Base-by-base conservation (phyloP, 805 yeast species). In the Cyberlindnera suaveolens region DNA sequence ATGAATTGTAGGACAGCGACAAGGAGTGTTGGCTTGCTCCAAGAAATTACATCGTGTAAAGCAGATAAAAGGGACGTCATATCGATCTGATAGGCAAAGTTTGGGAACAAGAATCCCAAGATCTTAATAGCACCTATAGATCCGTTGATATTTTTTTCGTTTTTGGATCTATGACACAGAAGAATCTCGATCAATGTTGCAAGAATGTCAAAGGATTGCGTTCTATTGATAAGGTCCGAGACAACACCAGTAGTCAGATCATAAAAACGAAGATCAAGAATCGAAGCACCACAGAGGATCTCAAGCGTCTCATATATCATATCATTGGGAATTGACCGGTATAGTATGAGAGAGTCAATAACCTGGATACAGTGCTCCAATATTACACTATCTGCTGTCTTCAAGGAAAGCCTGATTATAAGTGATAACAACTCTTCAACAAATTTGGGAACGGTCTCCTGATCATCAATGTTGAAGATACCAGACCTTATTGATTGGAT, bases 401-500 rank as follows among this genome's bases (percentile, higher is more conserved):
- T 60, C 6, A 64, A 51, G 4, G 75, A 66, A 15, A 77, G 58
- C 13, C 62, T 57, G 2, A 71, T 64, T 1, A 67, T 52, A 19
- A 53, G 56, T 10, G 56, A 49, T 18, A 77, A 46, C 4, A 75
- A 51, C 1, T 53, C 47, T 8, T 64, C 59, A 5, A 67, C 54
- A 17, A 67, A 68, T 3, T 70, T 76, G 30, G 31, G 31, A 3
- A 43, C 15, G 10, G 42, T 36, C 23, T 50, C 48, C 3, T 44
- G 29, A 14, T 46, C 43, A 10, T 47, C 46, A 7, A 17, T 30
- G 30, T 71, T 74, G 43, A 77, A 63, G 4, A 68, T 50, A 15
- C 68, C 65, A 48, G 68, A 69, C 48, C 73, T 78, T 35, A 80
- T 58, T 42, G 78, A 70, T 43, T 71, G 71, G 26, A 59, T 61